A percentile compares a stretch with the other conserved stretches of the same genome.
These are phyloP conservation scores for Galerina sulciceps DNA, from an alignment of 768 basidiomycete species.

Conservation along the genomic window DNA sequence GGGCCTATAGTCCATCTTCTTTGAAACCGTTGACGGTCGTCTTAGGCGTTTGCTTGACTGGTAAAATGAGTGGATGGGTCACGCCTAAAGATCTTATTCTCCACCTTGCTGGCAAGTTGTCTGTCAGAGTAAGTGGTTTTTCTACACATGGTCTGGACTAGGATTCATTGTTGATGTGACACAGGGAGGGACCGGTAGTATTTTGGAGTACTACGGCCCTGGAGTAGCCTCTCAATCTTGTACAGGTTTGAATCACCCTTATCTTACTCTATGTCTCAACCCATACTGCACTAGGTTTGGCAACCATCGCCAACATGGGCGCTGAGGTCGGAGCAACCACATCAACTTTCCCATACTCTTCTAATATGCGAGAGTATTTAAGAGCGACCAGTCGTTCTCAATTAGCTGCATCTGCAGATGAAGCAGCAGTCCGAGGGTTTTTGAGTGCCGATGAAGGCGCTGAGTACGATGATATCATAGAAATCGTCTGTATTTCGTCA, in stretches of 20 bases:
- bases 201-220: constrained; percentile 96
- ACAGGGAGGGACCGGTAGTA: constrained; percentile 94
- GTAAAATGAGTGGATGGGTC: constrained; percentile 87
- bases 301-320: constrained; percentile 98
- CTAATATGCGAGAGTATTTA: constrained; percentile 88
- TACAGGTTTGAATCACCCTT: constrained; percentile 60
- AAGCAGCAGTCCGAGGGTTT: constrained; percentile 79
- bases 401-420: constrained; percentile 86
- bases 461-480: constrained; percentile 94
- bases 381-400: constrained; percentile 86
- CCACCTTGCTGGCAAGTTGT: constrained; percentile 91
- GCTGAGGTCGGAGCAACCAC: constrained; percentile 99
- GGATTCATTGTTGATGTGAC: neutral
- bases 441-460: constrained; percentile 83
- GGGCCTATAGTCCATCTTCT: constrained; percentile 19
- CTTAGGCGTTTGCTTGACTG: constrained; percentile 85
- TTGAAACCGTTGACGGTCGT: neutral
- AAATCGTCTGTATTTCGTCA: constrained; percentile 65
- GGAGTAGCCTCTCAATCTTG: constrained; percentile 90
- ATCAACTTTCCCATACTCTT: constrained; percentile 95
- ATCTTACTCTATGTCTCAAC: neutral
- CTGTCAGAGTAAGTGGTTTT: constrained; percentile 72
- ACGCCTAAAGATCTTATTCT: constrained; percentile 97
- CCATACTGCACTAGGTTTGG: constrained; percentile 58
- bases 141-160: neutral